These are phyloP conservation scores for Protomyces lactucae-debilis DNA, from an alignment of 1,139 yeast species.

Conservation along the genomic window DNA sequence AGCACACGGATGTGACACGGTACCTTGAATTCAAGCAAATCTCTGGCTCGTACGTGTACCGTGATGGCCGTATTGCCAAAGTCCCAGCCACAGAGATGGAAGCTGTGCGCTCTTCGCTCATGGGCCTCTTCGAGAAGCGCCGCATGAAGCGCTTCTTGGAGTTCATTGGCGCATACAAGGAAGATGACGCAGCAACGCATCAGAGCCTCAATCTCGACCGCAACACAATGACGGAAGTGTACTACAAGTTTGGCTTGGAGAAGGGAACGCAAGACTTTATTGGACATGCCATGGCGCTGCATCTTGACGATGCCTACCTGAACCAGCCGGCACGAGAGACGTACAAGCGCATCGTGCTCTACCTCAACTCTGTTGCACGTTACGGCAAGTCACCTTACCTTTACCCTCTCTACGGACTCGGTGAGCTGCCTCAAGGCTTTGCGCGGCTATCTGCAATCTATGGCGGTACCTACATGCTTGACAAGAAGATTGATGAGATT, in stretches of 20 bases:
- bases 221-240: constrained; percentile 89
- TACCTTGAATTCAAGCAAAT: constrained; percentile 95
- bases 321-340: constrained; percentile 89
- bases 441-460: constrained; percentile 95
- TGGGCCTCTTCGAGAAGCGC: constrained; percentile 95
- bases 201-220: constrained; percentile 80
- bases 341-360: constrained; percentile 75
- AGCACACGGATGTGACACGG: constrained; percentile 88
- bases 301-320: constrained; percentile 88
- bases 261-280: constrained; percentile 91
- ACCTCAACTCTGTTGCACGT: constrained; percentile 85
- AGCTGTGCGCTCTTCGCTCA: constrained; percentile 82
- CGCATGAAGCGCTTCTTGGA: constrained; percentile 89
- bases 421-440: constrained; percentile 97
- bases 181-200: constrained; percentile 73
- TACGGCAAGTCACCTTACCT: constrained; percentile 96
- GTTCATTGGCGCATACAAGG: constrained; percentile 76
- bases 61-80: constrained; percentile 85
- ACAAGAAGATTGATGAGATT: constrained; percentile 88
- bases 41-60: constrained; percentile 88
- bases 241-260: constrained; percentile 83
- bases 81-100: constrained; percentile 81
- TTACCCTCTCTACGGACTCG: constrained; percentile 93
- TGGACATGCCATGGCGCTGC: constrained; percentile 98
- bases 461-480: constrained; percentile 98